Evolutionary conservation across 2,329 filamentous ascomycete species (phyloP).

Genomic region (Fusarium sp.): DNA sequence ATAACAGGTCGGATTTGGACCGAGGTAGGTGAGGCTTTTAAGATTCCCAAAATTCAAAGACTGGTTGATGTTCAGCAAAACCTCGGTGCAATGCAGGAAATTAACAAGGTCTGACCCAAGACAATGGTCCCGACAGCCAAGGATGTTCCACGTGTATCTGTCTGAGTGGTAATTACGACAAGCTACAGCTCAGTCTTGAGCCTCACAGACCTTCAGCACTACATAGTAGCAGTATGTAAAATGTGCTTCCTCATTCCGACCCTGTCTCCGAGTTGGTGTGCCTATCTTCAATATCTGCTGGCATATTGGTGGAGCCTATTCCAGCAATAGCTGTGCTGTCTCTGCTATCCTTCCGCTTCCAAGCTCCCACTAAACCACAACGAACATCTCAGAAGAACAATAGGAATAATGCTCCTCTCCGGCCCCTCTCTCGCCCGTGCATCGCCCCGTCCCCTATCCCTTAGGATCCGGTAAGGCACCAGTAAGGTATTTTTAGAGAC

Average conservation of each 20-base stretch:
- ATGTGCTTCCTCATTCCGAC: constrained; percentile 2
- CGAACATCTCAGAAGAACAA: not conserved
- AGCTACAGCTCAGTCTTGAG: not conserved
- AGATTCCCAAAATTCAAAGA: not conserved
- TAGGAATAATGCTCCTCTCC: constrained; percentile 7
- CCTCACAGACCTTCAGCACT: not conserved
- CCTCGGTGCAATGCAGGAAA: not conserved
- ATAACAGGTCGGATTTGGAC: not conserved
- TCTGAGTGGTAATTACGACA: not conserved
- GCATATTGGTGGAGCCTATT: not conserved
- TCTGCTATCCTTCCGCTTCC: not conserved
- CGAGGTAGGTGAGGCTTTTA: not conserved
- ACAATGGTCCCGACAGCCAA: not conserved
- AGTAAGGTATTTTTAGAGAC: no score
- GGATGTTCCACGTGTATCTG: not conserved
- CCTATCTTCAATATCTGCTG: not conserved
- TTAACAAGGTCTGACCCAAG: not conserved
- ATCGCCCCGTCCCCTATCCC: not conserved
- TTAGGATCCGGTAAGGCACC: no score
- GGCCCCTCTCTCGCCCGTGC: not conserved
- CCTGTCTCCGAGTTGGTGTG: constrained; percentile 2
- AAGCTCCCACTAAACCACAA: constrained; percentile 2
- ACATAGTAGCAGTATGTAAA: not conserved
- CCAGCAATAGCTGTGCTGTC: not conserved
- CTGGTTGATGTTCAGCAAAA: not conserved